Conservation (phyloP, 495 filamentous ascomycete species). For the Lindgomyces ingoldianus region DNA sequence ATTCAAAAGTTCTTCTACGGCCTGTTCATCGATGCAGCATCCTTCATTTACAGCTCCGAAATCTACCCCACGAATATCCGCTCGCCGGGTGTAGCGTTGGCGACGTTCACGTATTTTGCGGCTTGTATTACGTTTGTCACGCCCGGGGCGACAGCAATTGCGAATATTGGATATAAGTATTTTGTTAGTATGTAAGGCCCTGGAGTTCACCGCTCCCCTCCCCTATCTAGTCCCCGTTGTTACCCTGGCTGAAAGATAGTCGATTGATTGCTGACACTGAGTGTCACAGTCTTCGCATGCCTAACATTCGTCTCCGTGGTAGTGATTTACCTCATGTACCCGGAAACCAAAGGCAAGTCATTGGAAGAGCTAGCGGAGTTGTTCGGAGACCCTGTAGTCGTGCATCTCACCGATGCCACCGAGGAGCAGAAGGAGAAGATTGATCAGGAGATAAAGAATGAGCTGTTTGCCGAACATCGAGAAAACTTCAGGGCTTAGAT, state of each 20-base stretch:
- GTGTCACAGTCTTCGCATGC: slow-evolving; percentile 29
- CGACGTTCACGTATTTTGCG: slow-evolving; percentile 37
- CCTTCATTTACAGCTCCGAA: slow-evolving; percentile 40
- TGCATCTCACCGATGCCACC: slow-evolving; percentile 29
- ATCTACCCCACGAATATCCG: slow-evolving; percentile 42
- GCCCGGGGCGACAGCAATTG: slow-evolving; percentile 35
- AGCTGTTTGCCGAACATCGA: slow-evolving; percentile 15
- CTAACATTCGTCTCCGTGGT: slow-evolving; percentile 35
- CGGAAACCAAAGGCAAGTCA: slow-evolving; percentile 36
- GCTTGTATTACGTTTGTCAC: slow-evolving; percentile 38
- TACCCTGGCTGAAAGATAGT: not conserved
- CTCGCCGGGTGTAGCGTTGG: slow-evolving; percentile 31
- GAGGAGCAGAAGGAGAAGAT: slow-evolving; percentile 30
- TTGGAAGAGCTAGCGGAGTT: slow-evolving; percentile 37
- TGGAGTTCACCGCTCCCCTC: not conserved
- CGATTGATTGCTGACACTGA: not conserved
- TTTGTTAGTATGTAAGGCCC: slow-evolving; percentile 24
- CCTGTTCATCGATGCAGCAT: slow-evolving; percentile 37
- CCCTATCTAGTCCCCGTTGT: not conserved
- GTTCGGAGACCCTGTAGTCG: slow-evolving; percentile 38
- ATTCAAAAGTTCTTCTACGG: slow-evolving; percentile 37
- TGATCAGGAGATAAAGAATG: slow-evolving; percentile 33
- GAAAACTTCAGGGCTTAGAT: slow-evolving; percentile 6
- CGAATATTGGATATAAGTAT: slow-evolving; percentile 34
- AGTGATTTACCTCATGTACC: slow-evolving; percentile 37